Base-by-base conservation (phyloP, 768 basidiomycete genomes). In the Boletellus sp. region DNA sequence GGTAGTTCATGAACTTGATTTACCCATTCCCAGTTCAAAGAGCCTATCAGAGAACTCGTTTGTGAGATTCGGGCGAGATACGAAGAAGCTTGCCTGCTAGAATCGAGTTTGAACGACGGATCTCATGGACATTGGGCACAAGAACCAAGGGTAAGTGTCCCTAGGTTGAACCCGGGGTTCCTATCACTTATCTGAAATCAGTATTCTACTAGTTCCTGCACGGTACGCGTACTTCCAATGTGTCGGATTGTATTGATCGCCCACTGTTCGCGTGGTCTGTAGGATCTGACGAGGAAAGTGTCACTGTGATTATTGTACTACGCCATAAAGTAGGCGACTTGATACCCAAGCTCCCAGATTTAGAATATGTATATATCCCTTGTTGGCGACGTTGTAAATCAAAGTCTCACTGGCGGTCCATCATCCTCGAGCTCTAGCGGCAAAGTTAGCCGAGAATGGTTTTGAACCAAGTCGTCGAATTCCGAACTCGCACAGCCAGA, bases 71-170 rank as follows among this genome's bases (percentile, higher is more conserved):
- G 28, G 19, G 19, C 3, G 12, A 42, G 32, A 16, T 62, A 56
- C 5, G 54, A 61, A 39, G 47, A 47, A 43, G 28, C n/a, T 8
- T 49, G 9, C 15, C 4, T 28, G 20, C 38, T 20, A 16, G 38
- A 32, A 1, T 19, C 23, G n/a, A 16, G 16, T 5, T 15, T 20
- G 48, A n/a, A n/a, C n/a, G n/a, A n/a, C 6, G 16, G 6, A 31
- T 12, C 45, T 16, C 37, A 33, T 24, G 24, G 32, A 16, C 5
- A 4, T 16, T 56, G 56, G 39, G 13, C 20, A 11, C 63, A 64
- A 39, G 44, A 47, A 12, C 63, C 63, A 9, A 59, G 58, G 23
- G 63, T 65, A 33, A 63, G 63, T 47, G 13, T 28, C 22, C 19
- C 8, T 10, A 50, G 37, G 6, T 32, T 34, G 13, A 41, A 24